Evolutionary conservation across 2,329 filamentous ascomycete species (phyloP), one percentile per base, ranked within the genome.

Genomic region (Xylariomycetidae sp.): DNA sequence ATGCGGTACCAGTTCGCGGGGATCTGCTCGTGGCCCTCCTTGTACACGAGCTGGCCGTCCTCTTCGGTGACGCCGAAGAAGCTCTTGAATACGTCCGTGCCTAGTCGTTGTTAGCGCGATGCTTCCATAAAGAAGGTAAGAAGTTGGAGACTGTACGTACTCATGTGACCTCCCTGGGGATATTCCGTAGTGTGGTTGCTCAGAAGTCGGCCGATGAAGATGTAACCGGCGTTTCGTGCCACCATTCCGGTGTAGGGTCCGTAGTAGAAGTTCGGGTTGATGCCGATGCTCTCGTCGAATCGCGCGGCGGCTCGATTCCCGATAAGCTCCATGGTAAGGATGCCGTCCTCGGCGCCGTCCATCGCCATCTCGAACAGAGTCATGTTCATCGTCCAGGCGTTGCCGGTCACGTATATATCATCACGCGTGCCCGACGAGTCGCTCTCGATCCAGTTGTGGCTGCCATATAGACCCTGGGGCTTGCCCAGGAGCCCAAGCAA

Each of bases 211-310:
- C 49, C 61, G 3, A 60, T 44, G 39, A 72, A 72, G 13, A 63
- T 46, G 40, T 63, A 70, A 3, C 64, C 70, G 10, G 70, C 90
- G 30, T 71, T 69, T 0, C 67, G 63, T 6, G 61, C 63, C 14
- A 72, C 48, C 33, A 71, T 56, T 11, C 72, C 71, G 3, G 66
- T 70, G 33, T 68, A 64, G 2, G 70, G 72, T 1, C 70, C 70
- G 32, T 69, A 73, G 54, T 70, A 77, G 49, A 74, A 74, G 30
- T 69, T 58, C 0, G 71, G 70, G 46, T 77, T 77, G 16, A 61
- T 65, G 16, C 55, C 51, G 8, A 73, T 63, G 25, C 62, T 67
- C 44, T 74, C 56, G 11, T 68, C 42, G 46, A 68, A 71, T 3
- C 70, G 64, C 11, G 57, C 48, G 8, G 61, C 58, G 8, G 66